Evolutionary conservation across 2,329 filamentous ascomycete genomes (phyloP).

Genomic region (Orbilia ellipsospora): DNA sequence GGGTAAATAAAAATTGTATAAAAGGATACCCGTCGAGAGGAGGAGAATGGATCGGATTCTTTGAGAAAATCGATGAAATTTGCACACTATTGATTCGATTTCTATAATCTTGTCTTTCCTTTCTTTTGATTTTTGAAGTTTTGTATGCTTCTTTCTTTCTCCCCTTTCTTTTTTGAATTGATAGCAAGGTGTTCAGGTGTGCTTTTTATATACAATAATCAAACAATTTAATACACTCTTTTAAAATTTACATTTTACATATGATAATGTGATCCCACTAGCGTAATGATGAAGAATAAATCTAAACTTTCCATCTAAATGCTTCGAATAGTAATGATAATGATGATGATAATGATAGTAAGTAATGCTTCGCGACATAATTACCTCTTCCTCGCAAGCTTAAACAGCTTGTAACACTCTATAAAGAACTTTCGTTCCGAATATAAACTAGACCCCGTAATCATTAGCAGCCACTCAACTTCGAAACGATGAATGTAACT

Average conservation of each 20-base stretch:
- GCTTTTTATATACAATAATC: conserved; percentile 12
- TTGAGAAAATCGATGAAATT: not conserved
- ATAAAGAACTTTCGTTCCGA: conserved; percentile 48
- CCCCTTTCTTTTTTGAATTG: not conserved
- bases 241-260: no score
- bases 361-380: not conserved
- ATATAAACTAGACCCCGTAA: conserved; percentile 36
- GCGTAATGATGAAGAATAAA: no score
- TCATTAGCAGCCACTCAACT: not conserved
- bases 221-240: conserved; percentile 11
- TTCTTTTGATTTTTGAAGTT: not conserved
- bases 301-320: no score
- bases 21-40: conserved; percentile 4
- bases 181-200: conserved; percentile 1
- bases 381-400: conserved; percentile 24
- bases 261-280: no score
- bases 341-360: no score
- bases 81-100: not conserved
- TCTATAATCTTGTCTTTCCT: not conserved
- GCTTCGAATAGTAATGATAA: not conserved
- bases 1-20: not conserved
- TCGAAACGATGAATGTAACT: conserved; percentile 19
- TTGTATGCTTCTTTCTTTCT: not conserved
- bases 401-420: conserved; percentile 46
- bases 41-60: not conserved